Conservation (phyloP, 176 grass and related monocot genomes). For the Musa acuminata region DNA sequence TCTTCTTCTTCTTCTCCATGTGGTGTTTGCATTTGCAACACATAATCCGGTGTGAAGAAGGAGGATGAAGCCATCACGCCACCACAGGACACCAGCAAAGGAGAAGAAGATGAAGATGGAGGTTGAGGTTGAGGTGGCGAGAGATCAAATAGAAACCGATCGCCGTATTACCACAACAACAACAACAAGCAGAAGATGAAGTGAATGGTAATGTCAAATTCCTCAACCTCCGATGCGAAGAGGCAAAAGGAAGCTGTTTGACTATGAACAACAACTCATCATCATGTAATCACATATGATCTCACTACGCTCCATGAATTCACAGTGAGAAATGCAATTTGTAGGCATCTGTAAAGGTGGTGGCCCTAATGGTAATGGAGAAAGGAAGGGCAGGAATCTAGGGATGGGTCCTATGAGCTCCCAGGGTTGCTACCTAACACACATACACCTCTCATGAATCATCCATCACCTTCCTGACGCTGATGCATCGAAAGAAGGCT, state of each 20-base stretch:
- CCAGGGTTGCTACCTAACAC: constrained; percentile 9
- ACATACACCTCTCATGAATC: constrained; percentile 9
- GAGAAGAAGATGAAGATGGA: constrained; percentile 1
- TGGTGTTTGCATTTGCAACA: constrained; percentile 71
- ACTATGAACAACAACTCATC: too few relatives aligned
- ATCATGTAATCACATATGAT: too few relatives aligned
- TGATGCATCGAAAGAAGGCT: too few relatives aligned
- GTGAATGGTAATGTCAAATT: too few relatives aligned
- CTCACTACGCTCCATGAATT: too few relatives aligned
- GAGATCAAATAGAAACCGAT: too few relatives aligned
- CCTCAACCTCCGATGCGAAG: too few relatives aligned
- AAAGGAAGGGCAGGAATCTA: constrained; percentile 13
- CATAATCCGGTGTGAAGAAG: constrained; percentile 79
- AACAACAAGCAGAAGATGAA: too few relatives aligned
- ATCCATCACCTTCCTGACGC: background rate
- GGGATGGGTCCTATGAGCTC: constrained; percentile 9
- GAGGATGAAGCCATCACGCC: constrained; percentile 49
- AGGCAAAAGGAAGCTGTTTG: too few relatives aligned
- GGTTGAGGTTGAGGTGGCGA: background rate
- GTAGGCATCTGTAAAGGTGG: background rate
- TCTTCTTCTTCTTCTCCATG: constrained; percentile 34
- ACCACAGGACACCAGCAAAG: constrained; percentile 52
- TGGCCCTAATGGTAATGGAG: too few relatives aligned
- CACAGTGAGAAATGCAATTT: background rate
- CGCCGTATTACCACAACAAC: too few relatives aligned